Evolutionary conservation across 495 filamentous ascomycete species (phyloP).

Genomic region (Neurospora discreta): DNA sequence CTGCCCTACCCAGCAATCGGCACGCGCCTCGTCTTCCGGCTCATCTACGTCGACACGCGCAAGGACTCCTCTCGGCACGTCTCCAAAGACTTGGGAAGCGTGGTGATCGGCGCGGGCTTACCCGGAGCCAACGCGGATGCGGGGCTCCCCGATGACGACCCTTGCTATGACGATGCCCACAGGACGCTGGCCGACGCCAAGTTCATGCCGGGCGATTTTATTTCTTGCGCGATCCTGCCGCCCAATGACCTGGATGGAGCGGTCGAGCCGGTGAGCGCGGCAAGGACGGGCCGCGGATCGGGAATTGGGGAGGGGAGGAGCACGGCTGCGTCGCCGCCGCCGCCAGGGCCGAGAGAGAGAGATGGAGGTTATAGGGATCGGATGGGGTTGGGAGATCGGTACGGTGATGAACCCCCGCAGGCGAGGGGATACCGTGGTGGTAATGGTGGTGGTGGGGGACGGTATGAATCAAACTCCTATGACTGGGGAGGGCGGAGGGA

Average conservation of each 20-base stretch:
- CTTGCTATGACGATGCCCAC: slow-evolving; percentile 23
- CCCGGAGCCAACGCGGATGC: slow-evolving; percentile 3
- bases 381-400: background rate
- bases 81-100: slow-evolving; percentile 66
- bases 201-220: slow-evolving; percentile 83
- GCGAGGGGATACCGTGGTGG: background rate
- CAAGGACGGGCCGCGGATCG: slow-evolving; percentile 26
- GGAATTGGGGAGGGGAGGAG: slow-evolving; percentile 25
- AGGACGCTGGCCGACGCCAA: slow-evolving; percentile 63
- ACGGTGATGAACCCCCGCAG: background rate
- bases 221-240: slow-evolving; percentile 68
- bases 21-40: slow-evolving; percentile 73
- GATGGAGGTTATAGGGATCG: slow-evolving; percentile 9
- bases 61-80: slow-evolving; percentile 48
- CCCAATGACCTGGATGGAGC: slow-evolving; percentile 57
- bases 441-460: background rate
- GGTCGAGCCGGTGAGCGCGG: slow-evolving; percentile 45
- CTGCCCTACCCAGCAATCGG: slow-evolving; percentile 69
- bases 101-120: slow-evolving; percentile 56
- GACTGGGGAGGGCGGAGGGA: slow-evolving; percentile 3
- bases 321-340: slow-evolving; percentile 28
- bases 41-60: slow-evolving; percentile 75
- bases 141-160: background rate
- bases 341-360: slow-evolving; percentile 6
- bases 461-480: background rate